phyloP scores from a whole-genome alignment of 768 basidiomycete species.

The Aureoboletus auriporus region DNA sequence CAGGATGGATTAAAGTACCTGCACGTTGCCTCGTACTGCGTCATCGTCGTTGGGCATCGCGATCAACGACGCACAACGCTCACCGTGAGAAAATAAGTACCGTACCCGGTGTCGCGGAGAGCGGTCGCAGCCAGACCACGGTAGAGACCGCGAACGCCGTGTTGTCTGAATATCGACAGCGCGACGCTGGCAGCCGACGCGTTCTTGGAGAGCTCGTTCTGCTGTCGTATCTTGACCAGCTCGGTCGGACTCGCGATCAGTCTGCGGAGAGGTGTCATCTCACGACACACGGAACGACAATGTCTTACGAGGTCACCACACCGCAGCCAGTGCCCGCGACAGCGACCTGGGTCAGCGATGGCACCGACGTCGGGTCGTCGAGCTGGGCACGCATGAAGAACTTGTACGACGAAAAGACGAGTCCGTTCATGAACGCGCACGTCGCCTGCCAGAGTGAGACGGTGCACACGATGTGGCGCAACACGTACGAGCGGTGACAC shows the following conservation, averaged over 20 bases:
- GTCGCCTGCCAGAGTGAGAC: slow-evolving; percentile 45
- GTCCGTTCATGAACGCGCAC: slow-evolving; percentile 75
- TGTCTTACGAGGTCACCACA: slow-evolving; percentile 67
- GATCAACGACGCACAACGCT: slow-evolving; percentile 15
- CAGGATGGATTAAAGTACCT: slow-evolving; percentile 47
- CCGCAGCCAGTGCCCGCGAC: slow-evolving; percentile 82
- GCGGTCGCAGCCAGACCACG: slow-evolving; percentile 73
- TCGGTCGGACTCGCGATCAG: slow-evolving; percentile 81
- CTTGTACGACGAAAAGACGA: slow-evolving; percentile 83
- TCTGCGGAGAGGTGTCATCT: slow-evolving; percentile 31
- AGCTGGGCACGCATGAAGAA: slow-evolving; percentile 71
- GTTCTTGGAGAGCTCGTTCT: slow-evolving; percentile 42
- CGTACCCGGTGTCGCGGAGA: slow-evolving; percentile 77
- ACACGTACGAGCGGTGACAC: slow-evolving; percentile 70
- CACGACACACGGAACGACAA: slow-evolving; percentile 1
- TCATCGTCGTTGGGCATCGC: slow-evolving; percentile 6
- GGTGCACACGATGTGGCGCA: not conserved
- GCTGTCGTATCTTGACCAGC: slow-evolving; percentile 83
- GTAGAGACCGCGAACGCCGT: slow-evolving; percentile 67
- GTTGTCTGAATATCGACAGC: slow-evolving; percentile 46
- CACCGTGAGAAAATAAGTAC: slow-evolving; percentile 80
- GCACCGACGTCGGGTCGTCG: slow-evolving; percentile 40
- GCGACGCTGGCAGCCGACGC: slow-evolving; percentile 53
- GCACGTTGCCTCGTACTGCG: slow-evolving; percentile 61
- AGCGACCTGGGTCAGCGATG: slow-evolving; percentile 67